Evolutionary conservation across 2,329 filamentous ascomycete genomes (phyloP).

Genomic region (Beauveria sp.): DNA sequence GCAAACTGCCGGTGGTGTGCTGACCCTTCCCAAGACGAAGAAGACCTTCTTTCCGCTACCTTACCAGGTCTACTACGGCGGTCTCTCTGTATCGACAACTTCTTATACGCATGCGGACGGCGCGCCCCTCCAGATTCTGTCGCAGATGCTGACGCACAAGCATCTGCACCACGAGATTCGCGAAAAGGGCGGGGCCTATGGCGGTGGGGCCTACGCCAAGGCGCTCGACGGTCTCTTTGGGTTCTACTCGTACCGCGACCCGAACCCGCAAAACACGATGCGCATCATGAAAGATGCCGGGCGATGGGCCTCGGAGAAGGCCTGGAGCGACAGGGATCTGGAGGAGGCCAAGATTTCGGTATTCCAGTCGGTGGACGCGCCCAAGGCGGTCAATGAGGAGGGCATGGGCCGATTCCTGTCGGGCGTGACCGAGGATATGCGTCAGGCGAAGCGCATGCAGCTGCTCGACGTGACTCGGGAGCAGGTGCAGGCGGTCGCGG

Average conservation of each 20-base stretch:
- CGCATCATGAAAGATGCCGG: slow-evolving; percentile 79
- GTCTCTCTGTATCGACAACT: slow-evolving; percentile 71
- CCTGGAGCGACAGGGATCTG: slow-evolving; percentile 77
- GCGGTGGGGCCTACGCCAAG: slow-evolving; percentile 78
- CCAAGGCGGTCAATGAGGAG: slow-evolving; percentile 77
- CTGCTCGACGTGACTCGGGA: slow-evolving; percentile 78
- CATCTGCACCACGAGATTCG: slow-evolving; percentile 95
- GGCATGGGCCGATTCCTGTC: slow-evolving; percentile 80
- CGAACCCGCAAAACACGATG: slow-evolving; percentile 84
- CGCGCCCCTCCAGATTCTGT: slow-evolving; percentile 78
- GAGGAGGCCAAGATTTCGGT: slow-evolving; percentile 95
- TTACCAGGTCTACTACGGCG: slow-evolving; percentile 95
- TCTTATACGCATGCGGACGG: slow-evolving; percentile 71
- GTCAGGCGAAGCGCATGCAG: slow-evolving; percentile 72
- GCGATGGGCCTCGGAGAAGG: slow-evolving; percentile 70
- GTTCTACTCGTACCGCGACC: slow-evolving; percentile 95
- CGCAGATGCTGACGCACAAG: slow-evolving; percentile 91
- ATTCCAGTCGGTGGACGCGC: slow-evolving; percentile 88
- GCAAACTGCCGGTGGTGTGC: slow-evolving; percentile 32
- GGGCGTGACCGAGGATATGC: slow-evolving; percentile 82
- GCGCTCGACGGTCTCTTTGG: slow-evolving; percentile 80
- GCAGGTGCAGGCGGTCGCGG: slow-evolving; percentile 73
- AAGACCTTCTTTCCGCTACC: slow-evolving; percentile 91
- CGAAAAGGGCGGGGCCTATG: slow-evolving; percentile 95
- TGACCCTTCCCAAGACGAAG: slow-evolving; percentile 39